Evolutionary conservation across 2,329 filamentous ascomycete species (phyloP).

Genomic region (Mollisia scopiformis): DNA sequence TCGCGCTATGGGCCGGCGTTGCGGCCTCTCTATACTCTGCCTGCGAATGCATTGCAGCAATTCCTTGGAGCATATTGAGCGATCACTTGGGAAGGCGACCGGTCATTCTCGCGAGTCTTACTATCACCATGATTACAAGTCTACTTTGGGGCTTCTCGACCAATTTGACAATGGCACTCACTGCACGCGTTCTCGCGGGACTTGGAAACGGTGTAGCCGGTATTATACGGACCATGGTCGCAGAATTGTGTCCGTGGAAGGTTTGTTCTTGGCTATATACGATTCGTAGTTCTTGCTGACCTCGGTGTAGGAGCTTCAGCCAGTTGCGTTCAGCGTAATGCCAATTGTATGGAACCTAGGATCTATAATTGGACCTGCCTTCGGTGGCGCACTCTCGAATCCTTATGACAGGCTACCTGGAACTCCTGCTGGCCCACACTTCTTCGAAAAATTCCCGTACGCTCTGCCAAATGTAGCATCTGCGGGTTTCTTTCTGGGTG

Average conservation of each 20-base stretch:
- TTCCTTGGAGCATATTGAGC: not conserved
- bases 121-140: not conserved
- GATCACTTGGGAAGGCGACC: conserved; percentile 3
- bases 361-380: not conserved
- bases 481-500: not conserved
- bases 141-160: not conserved
- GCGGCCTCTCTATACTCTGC: not conserved
- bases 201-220: not conserved
- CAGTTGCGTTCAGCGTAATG: conserved; percentile 5
- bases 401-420: not conserved
- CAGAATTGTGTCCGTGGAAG: conserved; percentile 3
- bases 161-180: not conserved
- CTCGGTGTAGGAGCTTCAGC: not conserved
- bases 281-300: not conserved
- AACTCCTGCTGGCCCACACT: not conserved
- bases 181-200: not conserved
- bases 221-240: not conserved
- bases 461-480: not conserved
- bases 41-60: not conserved
- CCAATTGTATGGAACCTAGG: not conserved
- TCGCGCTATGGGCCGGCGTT: not conserved
- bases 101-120: not conserved
- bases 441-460: not conserved
- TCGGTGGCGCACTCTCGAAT: not conserved
- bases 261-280: not conserved